Conservation (phyloP, 495 filamentous ascomycete genomes). For the Xeromyces bisporus region DNA sequence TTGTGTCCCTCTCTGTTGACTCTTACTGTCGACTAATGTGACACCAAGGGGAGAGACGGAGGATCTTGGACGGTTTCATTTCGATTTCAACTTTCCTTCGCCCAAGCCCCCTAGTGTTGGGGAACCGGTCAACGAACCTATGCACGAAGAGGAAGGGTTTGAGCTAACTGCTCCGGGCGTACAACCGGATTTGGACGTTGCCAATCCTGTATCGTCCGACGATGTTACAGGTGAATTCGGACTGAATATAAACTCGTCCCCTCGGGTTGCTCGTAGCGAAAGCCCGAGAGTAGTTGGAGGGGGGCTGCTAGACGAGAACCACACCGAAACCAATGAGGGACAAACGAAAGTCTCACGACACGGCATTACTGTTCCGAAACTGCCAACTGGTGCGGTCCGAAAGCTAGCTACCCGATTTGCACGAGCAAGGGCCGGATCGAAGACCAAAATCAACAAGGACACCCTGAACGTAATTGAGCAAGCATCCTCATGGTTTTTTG, state of each 20-base stretch:
- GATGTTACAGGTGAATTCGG: slow-evolving; percentile 15
- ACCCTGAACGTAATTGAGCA: slow-evolving; percentile 56
- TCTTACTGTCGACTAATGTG: slow-evolving; percentile 11
- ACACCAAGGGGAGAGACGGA: slow-evolving; percentile 28
- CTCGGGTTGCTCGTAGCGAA: slow-evolving; percentile 18
- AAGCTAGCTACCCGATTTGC: slow-evolving; percentile 57
- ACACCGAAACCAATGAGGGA: slow-evolving; percentile 13
- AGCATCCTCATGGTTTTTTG: slow-evolving; percentile 77
- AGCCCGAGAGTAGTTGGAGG: slow-evolving; percentile 25
- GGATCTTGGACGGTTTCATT: slow-evolving; percentile 26
- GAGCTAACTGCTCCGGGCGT: slow-evolving; percentile 19
- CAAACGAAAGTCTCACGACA: slow-evolving; percentile 48
- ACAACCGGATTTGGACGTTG: slow-evolving; percentile 9
- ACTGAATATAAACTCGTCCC: slow-evolving; percentile 13
- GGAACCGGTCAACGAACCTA: slow-evolving; percentile 14
- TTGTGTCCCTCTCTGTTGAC: slow-evolving; percentile 4
- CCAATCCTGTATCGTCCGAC: slow-evolving; percentile 6
- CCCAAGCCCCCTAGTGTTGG: slow-evolving; percentile 12
- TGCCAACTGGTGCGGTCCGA: slow-evolving; percentile 55
- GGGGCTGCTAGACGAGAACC: slow-evolving; percentile 23
- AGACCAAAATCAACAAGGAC: slow-evolving; percentile 51
- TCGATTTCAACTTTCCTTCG: slow-evolving; percentile 29
- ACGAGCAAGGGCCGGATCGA: slow-evolving; percentile 39
- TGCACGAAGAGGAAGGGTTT: slow-evolving; percentile 25
- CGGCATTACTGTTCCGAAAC: slow-evolving; percentile 56